These are phyloP conservation scores for Penicillium canariense DNA, from an alignment of 495 filamentous ascomycete species.

Conservation along the genomic window DNA sequence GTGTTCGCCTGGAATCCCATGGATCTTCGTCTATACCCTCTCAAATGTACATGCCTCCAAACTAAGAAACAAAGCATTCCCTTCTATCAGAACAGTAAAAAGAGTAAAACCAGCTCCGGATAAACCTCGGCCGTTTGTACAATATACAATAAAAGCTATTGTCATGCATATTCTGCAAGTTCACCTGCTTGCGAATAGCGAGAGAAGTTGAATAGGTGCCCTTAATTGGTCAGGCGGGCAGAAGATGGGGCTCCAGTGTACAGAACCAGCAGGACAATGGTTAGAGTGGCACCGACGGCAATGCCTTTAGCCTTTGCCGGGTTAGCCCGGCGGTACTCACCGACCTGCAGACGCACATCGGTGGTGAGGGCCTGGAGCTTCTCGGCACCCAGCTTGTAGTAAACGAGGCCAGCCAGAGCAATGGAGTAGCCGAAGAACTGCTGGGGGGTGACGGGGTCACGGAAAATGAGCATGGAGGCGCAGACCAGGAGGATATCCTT, in stretches of 20 bases:
- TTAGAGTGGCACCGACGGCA: slow-evolving; percentile 52
- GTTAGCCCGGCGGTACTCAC: slow-evolving; percentile 52
- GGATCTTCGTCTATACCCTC: slow-evolving; percentile 19
- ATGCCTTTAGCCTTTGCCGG: slow-evolving; percentile 68
- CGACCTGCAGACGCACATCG: slow-evolving; percentile 52
- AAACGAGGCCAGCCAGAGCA: slow-evolving; percentile 79
- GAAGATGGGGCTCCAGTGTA: slow-evolving; percentile 30
- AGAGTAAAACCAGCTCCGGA: not conserved
- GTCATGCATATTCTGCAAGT: slow-evolving; percentile 1
- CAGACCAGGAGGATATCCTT: slow-evolving; percentile 92
- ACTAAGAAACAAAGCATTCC: slow-evolving; percentile 8
- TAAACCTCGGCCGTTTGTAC: not conserved
- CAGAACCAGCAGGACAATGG: slow-evolving; percentile 60
- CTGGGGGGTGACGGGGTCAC: slow-evolving; percentile 69
- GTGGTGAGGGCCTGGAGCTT: slow-evolving; percentile 65
- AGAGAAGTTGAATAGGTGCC: not conserved
- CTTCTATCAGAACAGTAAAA: slow-evolving; percentile 18
- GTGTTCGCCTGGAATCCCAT: slow-evolving; percentile 17
- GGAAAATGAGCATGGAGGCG: slow-evolving; percentile 84
- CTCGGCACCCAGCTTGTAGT: slow-evolving; percentile 89
- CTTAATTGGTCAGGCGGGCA: slow-evolving; percentile 22
- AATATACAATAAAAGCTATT: slow-evolving; percentile 10
- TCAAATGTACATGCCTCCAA: slow-evolving; percentile 20
- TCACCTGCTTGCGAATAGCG: slow-evolving; percentile 8
- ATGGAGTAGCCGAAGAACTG: slow-evolving; percentile 92